phyloP scores from a whole-genome alignment of 1,139 yeast genomes.

The Scheffersomyces titani region DNA sequence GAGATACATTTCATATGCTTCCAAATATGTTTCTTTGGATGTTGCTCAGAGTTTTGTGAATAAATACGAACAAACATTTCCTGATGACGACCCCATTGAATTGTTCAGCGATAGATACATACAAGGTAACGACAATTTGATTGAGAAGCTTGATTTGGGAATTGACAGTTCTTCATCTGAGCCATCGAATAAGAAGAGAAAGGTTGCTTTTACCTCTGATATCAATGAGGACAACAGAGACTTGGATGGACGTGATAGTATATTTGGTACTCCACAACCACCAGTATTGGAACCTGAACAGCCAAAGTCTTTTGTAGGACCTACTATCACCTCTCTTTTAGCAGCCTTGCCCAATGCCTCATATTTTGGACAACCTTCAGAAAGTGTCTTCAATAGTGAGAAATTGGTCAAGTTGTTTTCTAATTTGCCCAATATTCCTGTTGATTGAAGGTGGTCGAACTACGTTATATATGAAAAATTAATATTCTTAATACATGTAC shows the following conservation, averaged over 20 bases:
- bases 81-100: conserved; percentile 52
- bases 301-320: conserved; percentile 44
- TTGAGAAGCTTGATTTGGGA: conserved; percentile 47
- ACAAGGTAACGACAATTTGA: conserved; percentile 42
- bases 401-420: conserved; percentile 45
- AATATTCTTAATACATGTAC: background rate
- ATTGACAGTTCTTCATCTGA: conserved; percentile 12
- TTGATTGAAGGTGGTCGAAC: conserved; percentile 8
- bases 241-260: background rate
- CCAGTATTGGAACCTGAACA: conserved; percentile 8
- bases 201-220: background rate
- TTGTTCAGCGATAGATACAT: conserved; percentile 49
- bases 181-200: conserved; percentile 15
- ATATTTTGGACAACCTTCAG: conserved; percentile 44
- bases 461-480: background rate
- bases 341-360: conserved; percentile 55
- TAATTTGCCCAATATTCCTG: conserved; percentile 33
- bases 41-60: conserved; percentile 67
- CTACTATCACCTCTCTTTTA: conserved; percentile 53
- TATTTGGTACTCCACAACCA: background rate
- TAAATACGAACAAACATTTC: conserved; percentile 67
- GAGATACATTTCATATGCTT: conserved; percentile 32
- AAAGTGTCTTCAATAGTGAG: conserved; percentile 40
- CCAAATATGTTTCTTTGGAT: conserved; percentile 62
- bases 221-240: background rate